Percentiles rank a stretch among this genome's conserved stretches.
These are phyloP conservation scores for Beauveria pseudobassiana DNA, from an alignment of 2,329 filamentous ascomycete genomes.

Conservation along the genomic window DNA sequence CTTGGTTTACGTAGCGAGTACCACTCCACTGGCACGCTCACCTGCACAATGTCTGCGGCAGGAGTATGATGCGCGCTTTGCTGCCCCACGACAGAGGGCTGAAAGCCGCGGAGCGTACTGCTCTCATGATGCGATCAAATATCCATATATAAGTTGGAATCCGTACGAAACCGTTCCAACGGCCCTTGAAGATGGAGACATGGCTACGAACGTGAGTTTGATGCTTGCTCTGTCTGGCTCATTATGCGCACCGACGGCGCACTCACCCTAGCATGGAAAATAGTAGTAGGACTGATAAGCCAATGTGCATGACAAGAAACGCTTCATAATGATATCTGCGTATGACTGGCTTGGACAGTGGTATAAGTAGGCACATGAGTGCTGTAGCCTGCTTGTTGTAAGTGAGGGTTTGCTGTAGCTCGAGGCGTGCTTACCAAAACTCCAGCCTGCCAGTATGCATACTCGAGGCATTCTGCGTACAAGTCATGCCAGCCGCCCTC, in stretches of 20 bases:
- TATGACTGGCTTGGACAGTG: conserved; percentile 42
- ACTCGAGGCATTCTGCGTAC: conserved; percentile 28
- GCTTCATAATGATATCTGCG: conserved; percentile 45
- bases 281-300: conserved; percentile 41
- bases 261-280: conserved; percentile 38
- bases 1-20: conserved; percentile 22
- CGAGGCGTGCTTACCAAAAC: conserved; percentile 23
- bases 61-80: conserved; percentile 27
- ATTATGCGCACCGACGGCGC: no score
- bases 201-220: conserved; percentile 20
- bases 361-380: conserved; percentile 36
- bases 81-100: conserved; percentile 31
- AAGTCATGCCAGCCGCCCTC: conserved; percentile 32
- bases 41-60: conserved; percentile 33
- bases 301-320: conserved; percentile 43
- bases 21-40: conserved; percentile 28
- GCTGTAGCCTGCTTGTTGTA: conserved; percentile 25
- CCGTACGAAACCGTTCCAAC: conserved; percentile 44
- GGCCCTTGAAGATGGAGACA: conserved; percentile 41
- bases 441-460: conserved; percentile 42
- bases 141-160: conserved; percentile 41
- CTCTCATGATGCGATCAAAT: conserved; percentile 39
- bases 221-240: no score
- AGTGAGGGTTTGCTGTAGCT: neutral
- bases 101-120: conserved; percentile 33